A percentile compares a stretch with the other conserved stretches of the same genome.
phyloP scores from a whole-genome alignment of 495 filamentous ascomycete species.

The Penicillium tannophilum region DNA sequence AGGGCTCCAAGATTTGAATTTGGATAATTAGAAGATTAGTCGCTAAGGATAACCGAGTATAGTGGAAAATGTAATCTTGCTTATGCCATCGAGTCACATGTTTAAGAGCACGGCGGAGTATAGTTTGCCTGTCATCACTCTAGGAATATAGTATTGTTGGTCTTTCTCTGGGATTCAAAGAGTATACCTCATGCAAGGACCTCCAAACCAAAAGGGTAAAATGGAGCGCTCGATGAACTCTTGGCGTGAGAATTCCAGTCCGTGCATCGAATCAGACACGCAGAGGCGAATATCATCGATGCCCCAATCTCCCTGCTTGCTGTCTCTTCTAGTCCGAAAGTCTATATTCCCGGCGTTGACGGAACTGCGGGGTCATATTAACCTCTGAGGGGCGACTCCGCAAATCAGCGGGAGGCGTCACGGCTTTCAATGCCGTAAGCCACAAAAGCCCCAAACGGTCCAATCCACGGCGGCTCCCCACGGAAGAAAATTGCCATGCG shows the following conservation, averaged over 20 bases:
- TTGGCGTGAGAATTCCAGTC: not conserved
- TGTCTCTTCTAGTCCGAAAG: not conserved
- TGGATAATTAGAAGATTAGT: too few relatives aligned
- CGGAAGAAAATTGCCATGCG: not conserved
- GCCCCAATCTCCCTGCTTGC: not conserved
- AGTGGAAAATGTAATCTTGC: too few relatives aligned
- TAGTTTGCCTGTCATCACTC: too few relatives aligned
- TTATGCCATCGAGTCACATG: too few relatives aligned
- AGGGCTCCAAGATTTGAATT: too few relatives aligned
- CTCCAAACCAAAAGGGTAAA: not conserved
- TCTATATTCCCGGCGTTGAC: not conserved
- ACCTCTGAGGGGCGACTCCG: not conserved
- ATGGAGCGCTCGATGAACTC: constrained; percentile 21
- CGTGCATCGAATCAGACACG: not conserved
- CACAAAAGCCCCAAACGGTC: not conserved
- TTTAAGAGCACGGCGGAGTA: too few relatives aligned
- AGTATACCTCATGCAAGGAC: not conserved
- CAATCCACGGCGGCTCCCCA: not conserved
- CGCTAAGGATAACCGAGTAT: too few relatives aligned
- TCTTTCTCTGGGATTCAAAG: too few relatives aligned
- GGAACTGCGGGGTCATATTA: not conserved
- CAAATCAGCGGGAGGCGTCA: constrained; percentile 7
- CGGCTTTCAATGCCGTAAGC: not conserved
- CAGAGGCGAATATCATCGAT: not conserved
- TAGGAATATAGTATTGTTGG: too few relatives aligned